Evolutionary conservation across 2,329 filamentous ascomycete species (phyloP).

Genomic region (Acrocalymma vagum): DNA sequence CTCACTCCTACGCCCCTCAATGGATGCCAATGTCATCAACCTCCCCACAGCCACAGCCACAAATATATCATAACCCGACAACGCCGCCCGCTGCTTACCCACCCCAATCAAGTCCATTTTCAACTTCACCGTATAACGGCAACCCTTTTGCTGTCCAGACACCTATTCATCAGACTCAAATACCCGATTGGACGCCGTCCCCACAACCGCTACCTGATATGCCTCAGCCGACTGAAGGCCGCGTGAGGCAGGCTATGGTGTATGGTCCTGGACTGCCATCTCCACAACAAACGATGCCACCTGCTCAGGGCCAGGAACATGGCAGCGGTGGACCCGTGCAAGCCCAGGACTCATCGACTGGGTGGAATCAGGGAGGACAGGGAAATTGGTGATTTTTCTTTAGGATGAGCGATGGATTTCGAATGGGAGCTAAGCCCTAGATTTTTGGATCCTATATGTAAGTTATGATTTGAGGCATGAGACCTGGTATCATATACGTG

Average conservation of each 20-base stretch:
- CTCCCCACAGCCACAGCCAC: slow-evolving; percentile 30
- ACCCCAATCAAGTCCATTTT: slow-evolving; percentile 36
- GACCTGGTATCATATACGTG: too few species aligned
- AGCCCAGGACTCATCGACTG: too few species aligned
- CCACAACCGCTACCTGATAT: slow-evolving; percentile 40
- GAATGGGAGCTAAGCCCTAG: too few species aligned
- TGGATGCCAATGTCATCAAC: slow-evolving; percentile 35
- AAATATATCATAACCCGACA: slow-evolving; percentile 37
- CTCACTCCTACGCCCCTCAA: slow-evolving; percentile 30
- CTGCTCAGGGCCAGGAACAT: slow-evolving; percentile 6
- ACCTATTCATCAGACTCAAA: slow-evolving; percentile 5
- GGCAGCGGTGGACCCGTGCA: not conserved
- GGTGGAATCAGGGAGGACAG: too few species aligned
- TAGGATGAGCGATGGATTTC: too few species aligned
- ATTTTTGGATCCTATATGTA: too few species aligned
- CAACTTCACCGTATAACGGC: slow-evolving; percentile 36
- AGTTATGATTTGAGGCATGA: too few species aligned
- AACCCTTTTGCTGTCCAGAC: slow-evolving; percentile 28
- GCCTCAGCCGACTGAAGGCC: slow-evolving; percentile 40
- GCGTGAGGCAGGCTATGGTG: slow-evolving; percentile 38
- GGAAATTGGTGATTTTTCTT: too few species aligned
- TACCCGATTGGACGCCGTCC: slow-evolving; percentile 30
- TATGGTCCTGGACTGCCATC: slow-evolving; percentile 34
- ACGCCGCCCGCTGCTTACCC: slow-evolving; percentile 40
- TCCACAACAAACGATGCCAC: slow-evolving; percentile 11